Percentiles rank a stretch among this genome's conserved stretches.
These are phyloP conservation scores for Eucalyptus grandis DNA, from an alignment of 345 rosid species.

Conservation along the genomic window DNA sequence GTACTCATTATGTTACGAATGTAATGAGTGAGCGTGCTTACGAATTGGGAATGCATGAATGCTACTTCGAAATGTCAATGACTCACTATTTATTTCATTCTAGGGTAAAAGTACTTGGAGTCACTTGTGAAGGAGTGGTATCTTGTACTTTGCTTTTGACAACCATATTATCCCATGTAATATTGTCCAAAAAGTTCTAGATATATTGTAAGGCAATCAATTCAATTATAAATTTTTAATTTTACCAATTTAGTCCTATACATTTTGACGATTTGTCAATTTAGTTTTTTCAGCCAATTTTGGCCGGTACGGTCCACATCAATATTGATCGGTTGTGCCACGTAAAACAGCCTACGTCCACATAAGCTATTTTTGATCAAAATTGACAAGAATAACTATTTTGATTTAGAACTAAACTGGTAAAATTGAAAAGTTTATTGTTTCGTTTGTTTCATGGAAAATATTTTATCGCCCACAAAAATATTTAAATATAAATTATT, in stretches of 20 bases:
- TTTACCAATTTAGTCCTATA: not conserved
- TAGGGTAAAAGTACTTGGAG: not conserved
- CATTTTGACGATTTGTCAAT: not conserved
- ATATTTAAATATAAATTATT: too few relatives aligned
- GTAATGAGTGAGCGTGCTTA: not conserved
- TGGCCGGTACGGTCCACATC: not conserved
- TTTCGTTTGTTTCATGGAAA: too few relatives aligned
- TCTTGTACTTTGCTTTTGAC: not conserved
- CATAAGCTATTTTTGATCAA: not conserved
- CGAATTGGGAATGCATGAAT: not conserved
- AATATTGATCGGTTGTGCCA: fast-evolving
- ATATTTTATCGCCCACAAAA: too few relatives aligned
- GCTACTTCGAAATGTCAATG: not conserved
- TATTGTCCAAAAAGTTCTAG: not conserved
- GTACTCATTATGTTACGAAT: not conserved
- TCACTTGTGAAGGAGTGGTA: not conserved
- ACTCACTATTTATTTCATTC: not conserved
- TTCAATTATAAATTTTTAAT: not conserved
- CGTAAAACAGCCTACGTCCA: fast-evolving
- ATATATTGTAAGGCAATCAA: fast-evolving
- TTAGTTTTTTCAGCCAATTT: not conserved
- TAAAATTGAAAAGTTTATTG: not conserved
- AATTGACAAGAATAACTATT: not conserved
- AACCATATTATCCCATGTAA: not conserved
- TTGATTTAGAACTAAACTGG: not conserved